Evolutionary conservation across 2,329 filamentous ascomycete species (phyloP), one percentile per base, ranked within the genome.

Genomic region (Colletotrichum australisinense): DNA sequence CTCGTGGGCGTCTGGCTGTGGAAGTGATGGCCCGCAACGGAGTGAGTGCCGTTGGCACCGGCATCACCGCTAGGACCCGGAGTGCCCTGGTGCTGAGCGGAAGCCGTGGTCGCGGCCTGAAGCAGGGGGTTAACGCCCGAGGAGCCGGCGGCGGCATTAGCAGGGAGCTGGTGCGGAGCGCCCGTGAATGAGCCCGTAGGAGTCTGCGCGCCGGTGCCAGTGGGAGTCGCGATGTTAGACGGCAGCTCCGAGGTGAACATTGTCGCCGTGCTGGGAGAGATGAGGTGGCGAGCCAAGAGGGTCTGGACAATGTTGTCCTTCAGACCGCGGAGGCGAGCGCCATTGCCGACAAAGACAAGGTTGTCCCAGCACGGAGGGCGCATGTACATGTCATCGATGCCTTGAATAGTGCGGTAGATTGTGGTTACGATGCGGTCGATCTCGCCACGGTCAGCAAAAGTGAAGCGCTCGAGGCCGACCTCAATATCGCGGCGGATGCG

Each of bases 161-260:
- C 77, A 7, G 75, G 83, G 70, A 83, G 86, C 84, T 91, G 89
- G 81, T 88, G 87, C 68, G 88, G 86, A 64, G 83, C 87, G 74
- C 79, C 92, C 79, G 81, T 86, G 81, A 86, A 89, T 75, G 85
- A 89, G 77, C 86, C 88, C 2, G 94, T 94, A 0, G 97, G 97
- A 1, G 96, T 98, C 83, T 97, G 97, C 19, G 95, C 91, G 42
- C 96, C 96, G 1, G 96, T 98, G 24, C 95, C 95, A 12, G 93
- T 89, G 1, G 97, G 97, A 0, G 97, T 98, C 35, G 94, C 95
- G 80, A 98, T 90, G 83, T 97, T 96, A 9, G 95, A 98, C 8
- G 97, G 97, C 49, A 98, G 91, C 83, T 99, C 97, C 26, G 95
- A 98, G 46, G 95, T 98, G 87, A 98, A 98, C 79, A 98, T 98